A percentile compares a stretch with the other conserved stretches of the same genome.
These are phyloP conservation scores for Trametopsis cervina DNA, from an alignment of 768 basidiomycete species.

Conservation along the genomic window DNA sequence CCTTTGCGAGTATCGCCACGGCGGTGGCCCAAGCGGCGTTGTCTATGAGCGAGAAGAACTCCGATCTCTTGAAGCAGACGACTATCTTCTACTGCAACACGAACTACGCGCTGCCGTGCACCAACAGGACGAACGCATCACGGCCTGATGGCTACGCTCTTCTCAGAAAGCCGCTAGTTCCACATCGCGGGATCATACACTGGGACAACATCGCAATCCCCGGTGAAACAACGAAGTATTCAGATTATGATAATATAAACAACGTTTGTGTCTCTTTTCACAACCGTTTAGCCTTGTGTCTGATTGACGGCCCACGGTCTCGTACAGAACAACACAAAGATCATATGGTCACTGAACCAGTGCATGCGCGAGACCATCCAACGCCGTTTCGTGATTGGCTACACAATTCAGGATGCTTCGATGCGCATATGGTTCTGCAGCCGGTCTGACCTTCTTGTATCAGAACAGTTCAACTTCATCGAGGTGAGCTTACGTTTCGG, in stretches of 20 bases:
- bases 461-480: background rate
- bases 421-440: conserved; percentile 2
- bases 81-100: too few relatives aligned
- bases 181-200: too few relatives aligned
- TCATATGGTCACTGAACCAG: background rate
- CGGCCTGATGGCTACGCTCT: too few relatives aligned
- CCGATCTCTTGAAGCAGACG: too few relatives aligned
- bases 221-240: conserved; percentile 3
- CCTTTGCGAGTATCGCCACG: too few relatives aligned
- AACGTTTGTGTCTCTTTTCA: conserved; percentile 3
- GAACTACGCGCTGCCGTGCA: too few relatives aligned
- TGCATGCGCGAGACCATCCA: background rate
- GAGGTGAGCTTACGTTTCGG: background rate
- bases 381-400: background rate
- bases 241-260: background rate
- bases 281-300: too few relatives aligned
- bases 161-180: too few relatives aligned
- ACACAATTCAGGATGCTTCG: background rate
- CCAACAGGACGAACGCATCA: too few relatives aligned
- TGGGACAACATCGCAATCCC: conserved; percentile 2
- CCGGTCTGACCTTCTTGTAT: background rate
- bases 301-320: background rate
- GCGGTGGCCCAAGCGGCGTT: too few relatives aligned
- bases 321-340: background rate
- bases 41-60: too few relatives aligned